Evolutionary conservation across 352 stramenopile genomes (phyloP).

Genomic region (Phytophthora constricta): DNA sequence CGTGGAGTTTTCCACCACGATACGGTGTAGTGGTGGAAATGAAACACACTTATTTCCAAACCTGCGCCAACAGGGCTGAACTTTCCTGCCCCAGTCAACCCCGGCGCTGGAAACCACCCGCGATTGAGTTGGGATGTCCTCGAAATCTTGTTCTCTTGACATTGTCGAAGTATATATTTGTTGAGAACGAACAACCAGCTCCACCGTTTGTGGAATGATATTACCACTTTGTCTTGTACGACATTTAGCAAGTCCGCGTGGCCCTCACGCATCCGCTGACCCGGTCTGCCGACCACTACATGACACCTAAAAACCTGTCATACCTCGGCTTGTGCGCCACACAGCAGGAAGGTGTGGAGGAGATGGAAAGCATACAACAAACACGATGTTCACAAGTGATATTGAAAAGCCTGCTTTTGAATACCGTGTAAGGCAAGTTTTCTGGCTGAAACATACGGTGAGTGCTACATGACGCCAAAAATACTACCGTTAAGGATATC

Average conservation of each 20-base stretch:
- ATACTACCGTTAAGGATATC: too few species aligned
- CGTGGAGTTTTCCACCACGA: too few species aligned
- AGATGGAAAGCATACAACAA: slow-evolving; percentile 21
- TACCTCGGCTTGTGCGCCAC: slow-evolving; percentile 50
- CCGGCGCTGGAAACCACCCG: too few species aligned
- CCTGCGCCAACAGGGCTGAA: too few species aligned
- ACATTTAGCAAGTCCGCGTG: slow-evolving; percentile 47
- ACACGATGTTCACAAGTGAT: slow-evolving; percentile 25
- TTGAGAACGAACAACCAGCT: slow-evolving; percentile 11
- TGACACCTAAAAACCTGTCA: slow-evolving; percentile 23
- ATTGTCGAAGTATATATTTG: slow-evolving; percentile 47
- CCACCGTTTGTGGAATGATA: slow-evolving; percentile 26
- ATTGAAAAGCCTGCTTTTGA: slow-evolving; percentile 42
- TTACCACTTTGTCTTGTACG: slow-evolving; percentile 51
- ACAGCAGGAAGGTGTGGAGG: not conserved
- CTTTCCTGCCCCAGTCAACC: too few species aligned
- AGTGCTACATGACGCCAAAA: slow-evolving; percentile 39
- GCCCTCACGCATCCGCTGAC: slow-evolving; percentile 43
- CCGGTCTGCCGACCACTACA: slow-evolving; percentile 10
- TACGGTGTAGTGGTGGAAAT: too few species aligned
- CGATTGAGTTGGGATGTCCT: slow-evolving; percentile 32
- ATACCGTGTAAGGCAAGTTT: slow-evolving; percentile 50
- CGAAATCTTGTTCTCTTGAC: slow-evolving; percentile 65
- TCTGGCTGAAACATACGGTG: slow-evolving; percentile 42
- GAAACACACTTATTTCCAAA: too few species aligned